Conservation (phyloP, 208 protist species). For the Vickermania ingenoplastis region DNA sequence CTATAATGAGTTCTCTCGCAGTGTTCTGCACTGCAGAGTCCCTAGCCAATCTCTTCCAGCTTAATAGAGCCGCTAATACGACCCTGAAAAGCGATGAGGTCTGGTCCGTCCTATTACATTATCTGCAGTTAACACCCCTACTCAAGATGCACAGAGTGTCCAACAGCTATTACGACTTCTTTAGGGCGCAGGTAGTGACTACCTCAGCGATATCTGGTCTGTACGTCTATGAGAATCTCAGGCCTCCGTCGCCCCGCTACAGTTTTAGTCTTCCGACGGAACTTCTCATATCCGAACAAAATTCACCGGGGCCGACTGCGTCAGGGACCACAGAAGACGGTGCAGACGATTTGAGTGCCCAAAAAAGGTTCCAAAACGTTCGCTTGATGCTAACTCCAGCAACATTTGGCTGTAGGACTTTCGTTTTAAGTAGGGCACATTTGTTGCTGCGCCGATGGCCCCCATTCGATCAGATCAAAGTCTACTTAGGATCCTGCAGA, state of each 20-base stretch:
- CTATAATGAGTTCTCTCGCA: neutral
- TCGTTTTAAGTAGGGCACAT: neutral
- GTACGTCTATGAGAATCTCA: conserved; percentile 35
- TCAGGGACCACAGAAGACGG: neutral
- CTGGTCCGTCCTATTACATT: neutral
- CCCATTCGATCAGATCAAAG: neutral
- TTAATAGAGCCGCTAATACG: neutral
- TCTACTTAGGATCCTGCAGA: neutral
- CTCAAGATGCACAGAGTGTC: neutral
- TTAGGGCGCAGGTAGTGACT: conserved; percentile 52
- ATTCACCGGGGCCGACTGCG: neutral
- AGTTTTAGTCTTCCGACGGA: conserved; percentile 2
- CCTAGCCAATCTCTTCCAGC: neutral
- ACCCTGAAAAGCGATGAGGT: neutral
- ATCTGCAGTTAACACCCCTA: neutral
- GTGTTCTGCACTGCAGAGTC: neutral
- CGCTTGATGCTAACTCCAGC: neutral
- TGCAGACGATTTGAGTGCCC: neutral
- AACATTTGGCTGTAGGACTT: neutral
- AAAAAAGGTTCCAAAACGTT: neutral
- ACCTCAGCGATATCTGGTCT: conserved; percentile 54
- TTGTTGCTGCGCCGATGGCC: neutral
- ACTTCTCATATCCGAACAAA: conserved; percentile 9
- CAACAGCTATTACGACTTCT: conserved; percentile 44
- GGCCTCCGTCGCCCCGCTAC: neutral